Conservation (phyloP, 352 stramenopile genomes). For the Globisporangium polare region DNA sequence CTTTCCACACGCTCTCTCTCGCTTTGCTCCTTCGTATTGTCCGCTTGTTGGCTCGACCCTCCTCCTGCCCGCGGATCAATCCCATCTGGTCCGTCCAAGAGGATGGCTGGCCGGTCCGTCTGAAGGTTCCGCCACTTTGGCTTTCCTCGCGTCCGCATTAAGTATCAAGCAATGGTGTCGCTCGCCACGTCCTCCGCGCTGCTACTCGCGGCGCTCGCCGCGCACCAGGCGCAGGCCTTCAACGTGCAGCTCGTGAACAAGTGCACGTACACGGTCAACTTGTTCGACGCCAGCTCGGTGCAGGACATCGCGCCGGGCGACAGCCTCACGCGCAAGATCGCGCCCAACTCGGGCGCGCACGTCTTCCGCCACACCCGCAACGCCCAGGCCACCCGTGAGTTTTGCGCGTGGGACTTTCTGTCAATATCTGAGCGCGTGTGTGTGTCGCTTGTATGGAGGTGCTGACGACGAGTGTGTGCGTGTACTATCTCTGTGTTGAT, state of each 20-base stretch:
- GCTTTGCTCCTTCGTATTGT: not conserved
- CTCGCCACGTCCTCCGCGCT: conserved; percentile 20
- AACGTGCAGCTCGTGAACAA: conserved; percentile 47
- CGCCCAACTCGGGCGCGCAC: conserved; percentile 27
- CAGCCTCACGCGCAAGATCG: conserved; percentile 31
- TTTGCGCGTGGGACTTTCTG: not conserved
- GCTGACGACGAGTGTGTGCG: not conserved
- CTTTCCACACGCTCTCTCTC: not conserved
- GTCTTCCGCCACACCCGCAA: conserved; percentile 45
- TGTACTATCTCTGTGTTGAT: not conserved
- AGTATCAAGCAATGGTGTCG: conserved; percentile 27
- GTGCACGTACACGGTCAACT: conserved; percentile 34
- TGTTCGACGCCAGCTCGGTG: conserved; percentile 42
- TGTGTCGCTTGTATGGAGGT: conserved; percentile 1
- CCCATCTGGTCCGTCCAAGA: too few relatives aligned
- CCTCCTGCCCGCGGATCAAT: not conserved
- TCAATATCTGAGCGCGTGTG: too few relatives aligned
- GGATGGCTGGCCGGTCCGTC: not conserved
- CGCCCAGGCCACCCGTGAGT: conserved; percentile 49
- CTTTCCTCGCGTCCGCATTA: not conserved
- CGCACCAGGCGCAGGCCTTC: conserved; percentile 27
- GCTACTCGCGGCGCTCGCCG: conserved; percentile 20
- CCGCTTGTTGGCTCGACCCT: not conserved
- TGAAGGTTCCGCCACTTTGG: not conserved
- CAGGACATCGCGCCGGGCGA: conserved; percentile 29